These are phyloP conservation scores for Malassezia sp. DNA, from an alignment of 1,284 basidiomycete species.

Conservation along the genomic window DNA sequence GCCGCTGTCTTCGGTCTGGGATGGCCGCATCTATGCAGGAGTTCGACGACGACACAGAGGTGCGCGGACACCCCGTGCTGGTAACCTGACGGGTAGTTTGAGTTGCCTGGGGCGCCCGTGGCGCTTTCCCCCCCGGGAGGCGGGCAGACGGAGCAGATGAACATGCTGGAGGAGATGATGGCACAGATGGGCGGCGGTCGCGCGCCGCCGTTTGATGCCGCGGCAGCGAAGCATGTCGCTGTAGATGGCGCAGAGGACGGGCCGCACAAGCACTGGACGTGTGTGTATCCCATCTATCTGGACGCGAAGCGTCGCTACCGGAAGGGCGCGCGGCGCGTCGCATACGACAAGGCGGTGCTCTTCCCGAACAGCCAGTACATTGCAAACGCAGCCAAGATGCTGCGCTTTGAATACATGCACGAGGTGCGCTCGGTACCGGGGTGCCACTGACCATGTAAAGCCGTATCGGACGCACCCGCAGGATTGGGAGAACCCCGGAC, in stretches of 20 bases:
- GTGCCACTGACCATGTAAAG: conserved; percentile 20
- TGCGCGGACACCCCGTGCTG: conserved; percentile 18
- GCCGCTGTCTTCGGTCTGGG: background rate
- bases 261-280: conserved; percentile 63
- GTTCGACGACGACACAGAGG: conserved; percentile 46
- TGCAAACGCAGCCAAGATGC: conserved; percentile 63
- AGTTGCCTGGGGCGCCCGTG: conserved; percentile 22
- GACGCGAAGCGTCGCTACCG: conserved; percentile 82
- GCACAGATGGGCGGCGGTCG: conserved; percentile 25
- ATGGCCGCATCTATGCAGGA: conserved; percentile 26
- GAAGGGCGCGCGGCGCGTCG: conserved; percentile 67
- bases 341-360: conserved; percentile 70
- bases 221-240: conserved; percentile 9
- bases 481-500: conserved; percentile 76
- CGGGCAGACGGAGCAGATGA: conserved; percentile 26
- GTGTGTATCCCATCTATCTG: conserved; percentile 90
- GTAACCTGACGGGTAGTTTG: conserved; percentile 2
- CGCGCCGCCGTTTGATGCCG: conserved; percentile 16
- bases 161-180: conserved; percentile 39
- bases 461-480: conserved; percentile 72
- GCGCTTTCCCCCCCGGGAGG: conserved; percentile 7
- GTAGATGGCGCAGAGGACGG: conserved; percentile 15
- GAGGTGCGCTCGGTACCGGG: conserved; percentile 53
- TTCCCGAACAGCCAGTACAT: conserved; percentile 89
- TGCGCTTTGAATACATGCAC: conserved; percentile 69